Conservation (phyloP, 179 eudicot species). For the Beta macrorhiza region DNA sequence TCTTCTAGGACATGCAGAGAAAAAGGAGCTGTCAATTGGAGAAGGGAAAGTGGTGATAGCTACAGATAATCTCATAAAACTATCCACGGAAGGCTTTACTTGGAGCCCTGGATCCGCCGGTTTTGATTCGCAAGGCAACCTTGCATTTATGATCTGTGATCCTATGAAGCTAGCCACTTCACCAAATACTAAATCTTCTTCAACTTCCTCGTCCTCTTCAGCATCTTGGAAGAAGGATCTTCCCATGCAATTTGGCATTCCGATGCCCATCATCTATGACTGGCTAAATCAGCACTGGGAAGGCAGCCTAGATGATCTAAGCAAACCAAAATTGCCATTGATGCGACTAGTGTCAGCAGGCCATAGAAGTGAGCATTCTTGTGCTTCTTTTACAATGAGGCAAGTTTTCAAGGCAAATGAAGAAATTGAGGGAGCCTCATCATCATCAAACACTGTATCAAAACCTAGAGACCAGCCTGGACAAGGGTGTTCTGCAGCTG, state of each 20-base stretch:
- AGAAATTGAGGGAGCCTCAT: slow-evolving; percentile 50
- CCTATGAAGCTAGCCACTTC: slow-evolving; percentile 97
- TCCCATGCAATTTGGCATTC: slow-evolving; percentile 90
- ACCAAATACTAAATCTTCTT: slow-evolving; percentile 63
- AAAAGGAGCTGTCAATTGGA: slow-evolving; percentile 67
- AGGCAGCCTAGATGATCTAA: slow-evolving; percentile 88
- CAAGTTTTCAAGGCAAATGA: slow-evolving; percentile 70
- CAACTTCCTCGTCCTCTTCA: slow-evolving; percentile 70
- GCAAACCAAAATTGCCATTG: slow-evolving; percentile 81
- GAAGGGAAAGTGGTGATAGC: slow-evolving; percentile 96
- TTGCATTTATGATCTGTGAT: slow-evolving; percentile 93
- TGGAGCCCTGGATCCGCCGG: slow-evolving; percentile 98
- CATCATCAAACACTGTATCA: slow-evolving; percentile 50
- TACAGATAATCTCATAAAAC: slow-evolving; percentile 91
- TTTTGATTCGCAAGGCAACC: slow-evolving; percentile 90
- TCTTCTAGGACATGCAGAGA: slow-evolving; percentile 68
- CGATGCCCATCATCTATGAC: slow-evolving; percentile 77
- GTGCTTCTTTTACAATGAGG: slow-evolving; percentile 87
- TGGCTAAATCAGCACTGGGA: slow-evolving; percentile 99
- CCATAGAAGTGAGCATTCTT: slow-evolving; percentile 79
- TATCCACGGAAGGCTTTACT: slow-evolving; percentile 68
- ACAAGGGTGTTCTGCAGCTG: slow-evolving; percentile 41
- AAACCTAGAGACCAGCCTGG: slow-evolving; percentile 42
- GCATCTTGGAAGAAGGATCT: slow-evolving; percentile 70
- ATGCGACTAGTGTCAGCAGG: slow-evolving; percentile 81